Evolutionary conservation across 495 filamentous ascomycete genomes (phyloP).

Genomic region (Talaromyces thailandensis): DNA sequence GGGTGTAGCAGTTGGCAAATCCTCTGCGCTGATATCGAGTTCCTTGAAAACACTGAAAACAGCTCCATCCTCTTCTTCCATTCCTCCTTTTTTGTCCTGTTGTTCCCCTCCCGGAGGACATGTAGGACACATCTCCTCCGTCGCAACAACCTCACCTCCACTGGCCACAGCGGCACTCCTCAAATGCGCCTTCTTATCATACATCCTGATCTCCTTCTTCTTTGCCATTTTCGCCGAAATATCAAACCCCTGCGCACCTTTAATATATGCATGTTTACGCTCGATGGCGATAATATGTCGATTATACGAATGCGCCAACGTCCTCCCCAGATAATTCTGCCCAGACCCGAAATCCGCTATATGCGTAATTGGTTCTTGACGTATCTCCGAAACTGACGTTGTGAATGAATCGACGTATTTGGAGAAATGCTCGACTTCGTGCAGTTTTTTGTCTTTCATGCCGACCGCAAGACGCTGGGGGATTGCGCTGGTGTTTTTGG

Average conservation of each 20-base stretch:
- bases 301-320: slow-evolving; percentile 74
- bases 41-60: slow-evolving; percentile 30
- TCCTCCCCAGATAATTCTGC: slow-evolving; percentile 89
- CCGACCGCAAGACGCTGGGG: slow-evolving; percentile 68
- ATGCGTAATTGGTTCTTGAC: slow-evolving; percentile 58
- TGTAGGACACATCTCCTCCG: background rate
- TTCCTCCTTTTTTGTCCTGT: background rate
- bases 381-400: slow-evolving; percentile 46
- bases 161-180: slow-evolving; percentile 15
- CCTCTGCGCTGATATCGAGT: slow-evolving; percentile 25
- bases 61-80: slow-evolving; percentile 22
- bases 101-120: background rate
- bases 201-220: slow-evolving; percentile 49
- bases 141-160: slow-evolving; percentile 21
- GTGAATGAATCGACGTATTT: slow-evolving; percentile 46
- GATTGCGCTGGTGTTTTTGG: slow-evolving; percentile 35
- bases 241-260: slow-evolving; percentile 76
- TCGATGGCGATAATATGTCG: slow-evolving; percentile 86
- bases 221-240: slow-evolving; percentile 60
- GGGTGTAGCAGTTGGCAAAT: slow-evolving; percentile 15
- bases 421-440: slow-evolving; percentile 69
- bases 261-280: slow-evolving; percentile 74
- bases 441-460: slow-evolving; percentile 94
- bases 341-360: slow-evolving; percentile 93
- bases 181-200: slow-evolving; percentile 56